phyloP scores from a whole-genome alignment of 2,329 filamentous ascomycete genomes.

The Ascocoryne sarcoides region DNA sequence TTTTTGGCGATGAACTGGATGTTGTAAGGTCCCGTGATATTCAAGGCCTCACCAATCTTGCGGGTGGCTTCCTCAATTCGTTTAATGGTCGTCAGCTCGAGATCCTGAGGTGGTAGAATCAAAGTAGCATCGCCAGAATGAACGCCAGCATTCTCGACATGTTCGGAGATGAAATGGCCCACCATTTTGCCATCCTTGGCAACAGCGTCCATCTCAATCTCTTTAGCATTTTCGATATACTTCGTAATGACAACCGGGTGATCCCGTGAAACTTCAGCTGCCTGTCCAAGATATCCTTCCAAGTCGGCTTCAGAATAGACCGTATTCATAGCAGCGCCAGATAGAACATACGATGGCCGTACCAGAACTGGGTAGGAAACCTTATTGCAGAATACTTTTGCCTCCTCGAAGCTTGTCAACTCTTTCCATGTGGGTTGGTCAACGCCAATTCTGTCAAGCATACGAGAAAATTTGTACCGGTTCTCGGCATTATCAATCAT shows the following conservation, averaged over 20 bases:
- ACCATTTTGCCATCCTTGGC: constrained; percentile 82
- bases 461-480: constrained; percentile 96
- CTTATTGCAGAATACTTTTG: constrained; percentile 74
- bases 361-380: constrained; percentile 93
- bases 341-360: constrained; percentile 91
- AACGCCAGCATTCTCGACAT: constrained; percentile 97
- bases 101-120: constrained; percentile 88
- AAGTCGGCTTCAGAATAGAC: constrained; percentile 95
- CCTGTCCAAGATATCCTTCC: constrained; percentile 80
- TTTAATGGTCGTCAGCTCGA: constrained; percentile 78
- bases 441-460: constrained; percentile 89
- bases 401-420: constrained; percentile 88
- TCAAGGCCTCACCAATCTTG: constrained; percentile 90
- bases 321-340: constrained; percentile 97
- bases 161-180: constrained; percentile 95
- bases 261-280: constrained; percentile 85
- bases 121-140: constrained; percentile 97
- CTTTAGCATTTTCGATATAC: constrained; percentile 98
- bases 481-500: constrained; percentile 99
- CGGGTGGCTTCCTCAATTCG: constrained; percentile 90
- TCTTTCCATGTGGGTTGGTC: constrained; percentile 99
- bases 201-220: constrained; percentile 99
- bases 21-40: constrained; percentile 95
- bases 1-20: constrained; percentile 99
- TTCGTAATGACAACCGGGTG: constrained; percentile 98